phyloP scores from a whole-genome alignment of 202 grass and related monocot species.

The Saccharum hybrid region DNA sequence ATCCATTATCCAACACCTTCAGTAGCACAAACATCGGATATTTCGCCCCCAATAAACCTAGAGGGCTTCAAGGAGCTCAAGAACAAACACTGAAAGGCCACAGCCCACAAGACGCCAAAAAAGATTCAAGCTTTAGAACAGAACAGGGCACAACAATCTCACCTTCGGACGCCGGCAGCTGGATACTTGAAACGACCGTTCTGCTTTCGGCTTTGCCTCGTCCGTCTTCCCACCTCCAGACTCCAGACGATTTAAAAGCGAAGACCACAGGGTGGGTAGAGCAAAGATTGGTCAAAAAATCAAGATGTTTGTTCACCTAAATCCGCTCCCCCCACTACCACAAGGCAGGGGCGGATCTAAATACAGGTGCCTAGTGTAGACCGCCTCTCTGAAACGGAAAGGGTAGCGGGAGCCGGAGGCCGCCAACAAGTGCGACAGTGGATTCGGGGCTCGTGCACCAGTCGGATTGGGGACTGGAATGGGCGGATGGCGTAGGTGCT shows the following conservation, averaged over 20 bases:
- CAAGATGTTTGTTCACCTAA: slow-evolving; percentile 58
- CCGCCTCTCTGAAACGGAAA: slow-evolving; percentile 30
- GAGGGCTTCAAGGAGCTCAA: slow-evolving; percentile 25
- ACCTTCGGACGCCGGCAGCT: slow-evolving; percentile 30
- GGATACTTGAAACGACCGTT: slow-evolving; percentile 22
- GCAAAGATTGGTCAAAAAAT: slow-evolving; percentile 47
- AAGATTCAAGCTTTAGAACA: neutral
- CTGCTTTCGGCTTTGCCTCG: slow-evolving; percentile 26
- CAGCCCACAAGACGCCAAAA: neutral
- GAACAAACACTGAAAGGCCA: neutral
- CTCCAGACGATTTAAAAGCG: slow-evolving; percentile 40
- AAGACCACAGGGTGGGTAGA: slow-evolving; percentile 26
- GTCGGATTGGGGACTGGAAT: slow-evolving; percentile 43
- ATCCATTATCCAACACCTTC: neutral
- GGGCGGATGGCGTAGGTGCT: slow-evolving; percentile 46
- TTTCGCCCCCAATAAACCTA: slow-evolving; percentile 17
- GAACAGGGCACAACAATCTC: slow-evolving; percentile 9
- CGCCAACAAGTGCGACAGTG: slow-evolving; percentile 43
- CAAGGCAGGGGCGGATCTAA: slow-evolving; percentile 49
- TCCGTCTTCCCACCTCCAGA: neutral
- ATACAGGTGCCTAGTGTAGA: slow-evolving; percentile 14
- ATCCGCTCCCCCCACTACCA: slow-evolving; percentile 43
- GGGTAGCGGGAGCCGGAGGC: neutral
- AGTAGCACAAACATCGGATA: slow-evolving; percentile 4
- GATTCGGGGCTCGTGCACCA: slow-evolving; percentile 46